Evolutionary conservation across 2,329 filamentous ascomycete species (phyloP).

Genomic region (Drechmeria coniospora): DNA sequence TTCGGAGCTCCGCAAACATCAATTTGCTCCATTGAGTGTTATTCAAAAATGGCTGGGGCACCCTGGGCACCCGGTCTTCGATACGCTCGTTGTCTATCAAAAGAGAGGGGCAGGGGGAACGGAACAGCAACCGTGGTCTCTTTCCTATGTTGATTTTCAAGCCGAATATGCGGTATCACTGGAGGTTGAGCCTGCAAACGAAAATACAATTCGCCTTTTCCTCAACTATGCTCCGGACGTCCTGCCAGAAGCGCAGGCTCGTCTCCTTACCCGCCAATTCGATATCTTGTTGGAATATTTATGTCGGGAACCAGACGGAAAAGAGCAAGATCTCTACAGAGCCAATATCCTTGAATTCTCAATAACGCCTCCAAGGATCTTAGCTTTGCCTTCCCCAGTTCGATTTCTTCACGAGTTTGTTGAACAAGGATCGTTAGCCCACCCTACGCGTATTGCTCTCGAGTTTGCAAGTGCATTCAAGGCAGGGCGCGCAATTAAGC

Average conservation of each 20-base stretch:
- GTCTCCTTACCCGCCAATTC: conserved; percentile 53
- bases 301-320: conserved; percentile 29
- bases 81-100: conserved; percentile 76
- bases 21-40: conserved; percentile 53
- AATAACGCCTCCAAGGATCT: conserved; percentile 44
- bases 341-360: conserved; percentile 36
- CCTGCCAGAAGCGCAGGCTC: conserved; percentile 53
- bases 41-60: conserved; percentile 60
- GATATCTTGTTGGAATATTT: conserved; percentile 49
- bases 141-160: conserved; percentile 49
- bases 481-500: conserved; percentile 25
- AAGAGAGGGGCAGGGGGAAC: conserved; percentile 26
- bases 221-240: conserved; percentile 50
- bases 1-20: conserved; percentile 47
- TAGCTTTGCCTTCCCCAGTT: conserved; percentile 40
- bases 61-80: conserved; percentile 54
- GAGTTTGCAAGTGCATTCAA: conserved; percentile 54
- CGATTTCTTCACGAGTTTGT: conserved; percentile 64
- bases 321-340: conserved; percentile 22
- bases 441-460: conserved; percentile 50
- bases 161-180: conserved; percentile 71
- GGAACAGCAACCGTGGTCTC: conserved; percentile 33
- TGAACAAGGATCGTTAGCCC: conserved; percentile 39
- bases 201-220: conserved; percentile 39
- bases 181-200: conserved; percentile 48